These are phyloP conservation scores for Pontederia crassipes DNA, from an alignment of 176 grass and related monocot genomes.

Conservation along the genomic window DNA sequence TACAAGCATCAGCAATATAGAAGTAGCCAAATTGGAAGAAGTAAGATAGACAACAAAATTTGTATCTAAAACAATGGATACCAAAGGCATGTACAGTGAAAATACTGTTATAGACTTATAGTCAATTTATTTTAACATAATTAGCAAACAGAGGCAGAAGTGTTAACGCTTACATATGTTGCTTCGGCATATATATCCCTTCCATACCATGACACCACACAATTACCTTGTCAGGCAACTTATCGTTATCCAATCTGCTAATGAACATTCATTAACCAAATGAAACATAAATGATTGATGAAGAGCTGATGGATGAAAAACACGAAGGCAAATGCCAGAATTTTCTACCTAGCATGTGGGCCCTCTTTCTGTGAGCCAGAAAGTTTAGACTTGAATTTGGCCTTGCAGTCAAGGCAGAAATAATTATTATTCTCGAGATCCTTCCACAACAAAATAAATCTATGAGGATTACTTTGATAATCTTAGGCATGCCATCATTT, in stretches of 20 bases:
- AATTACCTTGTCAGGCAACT: conserved; percentile 38
- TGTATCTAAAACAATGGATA: too few species aligned
- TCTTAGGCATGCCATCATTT: not conserved
- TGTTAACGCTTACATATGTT: conserved; percentile 64
- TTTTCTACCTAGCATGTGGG: conserved; percentile 16
- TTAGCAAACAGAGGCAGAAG: not conserved
- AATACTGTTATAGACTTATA: not conserved
- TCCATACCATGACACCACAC: conserved; percentile 61
- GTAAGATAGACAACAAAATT: too few species aligned
- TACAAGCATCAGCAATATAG: too few species aligned
- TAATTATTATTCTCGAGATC: conserved; percentile 75
- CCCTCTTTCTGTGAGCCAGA: conserved; percentile 9
- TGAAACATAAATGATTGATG: too few species aligned
- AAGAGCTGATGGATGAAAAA: too few species aligned
- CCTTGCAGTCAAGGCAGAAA: conserved; percentile 83
- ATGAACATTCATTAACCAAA: not conserved
- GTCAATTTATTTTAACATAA: not conserved
- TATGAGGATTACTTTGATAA: conserved; percentile 16
- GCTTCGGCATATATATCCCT: conserved; percentile 58
- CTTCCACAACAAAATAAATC: conserved; percentile 20
- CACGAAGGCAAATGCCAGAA: too few species aligned
- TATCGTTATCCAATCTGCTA: conserved; percentile 42
- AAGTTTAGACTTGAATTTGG: conserved; percentile 31
- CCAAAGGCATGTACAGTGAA: too few species aligned
- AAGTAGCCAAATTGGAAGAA: too few species aligned